Base-by-base conservation (phyloP, 2,329 filamentous ascomycete species). In the Neonectria ditissima region DNA sequence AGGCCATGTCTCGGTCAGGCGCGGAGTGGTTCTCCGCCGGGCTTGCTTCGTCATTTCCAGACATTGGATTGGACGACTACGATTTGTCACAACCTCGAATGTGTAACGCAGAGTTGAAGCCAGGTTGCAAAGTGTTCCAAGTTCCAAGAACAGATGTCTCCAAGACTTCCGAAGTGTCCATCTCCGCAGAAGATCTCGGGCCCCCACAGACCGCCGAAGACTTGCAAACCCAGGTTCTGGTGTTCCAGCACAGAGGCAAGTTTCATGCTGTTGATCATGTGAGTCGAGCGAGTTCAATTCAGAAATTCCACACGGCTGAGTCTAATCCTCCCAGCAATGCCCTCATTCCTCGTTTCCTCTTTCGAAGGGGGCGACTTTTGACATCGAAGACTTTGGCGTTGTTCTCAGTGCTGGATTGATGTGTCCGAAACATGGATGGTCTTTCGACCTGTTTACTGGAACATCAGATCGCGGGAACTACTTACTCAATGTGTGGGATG, bases 361-460 rank as follows among this genome's bases (percentile, higher is more conserved):
- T 1, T 91, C 89, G 0, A 82, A 86, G 45, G 89, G 87, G 0
- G 84, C 78, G 0, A 81, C 89, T 0, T 92, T 91, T 62, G 90
- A 92, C 57, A 92, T 92, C 69, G 90, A 92, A 68, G 90, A 92
- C 64, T 92, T 92, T 73, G 90, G 90, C 0, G 78, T 91, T 2
- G 80, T 84, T 5, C 75, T 91, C 7, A 90, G 87, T 58, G 83
- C 87, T 0, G 90, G 89, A 0, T 78, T 92, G 4, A 85, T 83
- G 0, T 92, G 90, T 74, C 88, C 89, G 0, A 91, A 91, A 66
- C 90, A 92, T 65, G 86, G 82, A 5, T 92, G 90, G 90, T 89
- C 88, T 0, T 92, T 92, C 75, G 90, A 92, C 72, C 70, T 92
- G 2, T 86, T 87, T 55, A 86, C 89, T 0, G 90, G 90, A 0